Percentiles rank a stretch among this genome's conserved stretches.
Evolutionary conservation across 2,329 filamentous ascomycete genomes (phyloP).

Genomic region (Macrophomina pseudophaseolina): DNA sequence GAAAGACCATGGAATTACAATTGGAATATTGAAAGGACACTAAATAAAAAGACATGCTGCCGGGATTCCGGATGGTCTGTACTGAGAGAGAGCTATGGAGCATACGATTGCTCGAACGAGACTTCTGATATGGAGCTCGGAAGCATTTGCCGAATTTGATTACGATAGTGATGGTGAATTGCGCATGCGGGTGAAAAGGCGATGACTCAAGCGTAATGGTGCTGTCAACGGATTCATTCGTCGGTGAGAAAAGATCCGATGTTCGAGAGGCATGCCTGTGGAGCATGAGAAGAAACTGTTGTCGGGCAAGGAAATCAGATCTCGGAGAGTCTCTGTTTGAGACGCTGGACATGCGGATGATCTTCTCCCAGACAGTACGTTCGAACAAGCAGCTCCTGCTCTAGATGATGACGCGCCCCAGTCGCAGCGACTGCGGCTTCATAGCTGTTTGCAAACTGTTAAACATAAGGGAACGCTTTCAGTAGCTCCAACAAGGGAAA

Average conservation of each 20-base stretch:
- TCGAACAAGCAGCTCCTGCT: background rate
- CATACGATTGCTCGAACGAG: too few species aligned
- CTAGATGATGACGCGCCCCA: background rate
- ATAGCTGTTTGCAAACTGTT: background rate
- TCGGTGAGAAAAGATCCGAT: too few species aligned
- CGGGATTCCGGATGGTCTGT: background rate
- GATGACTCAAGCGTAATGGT: too few species aligned
- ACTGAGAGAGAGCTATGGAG: too few species aligned
- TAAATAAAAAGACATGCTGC: background rate
- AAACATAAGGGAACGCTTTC: background rate
- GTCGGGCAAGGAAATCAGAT: background rate
- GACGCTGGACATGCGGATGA: background rate
- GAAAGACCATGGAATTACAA: background rate
- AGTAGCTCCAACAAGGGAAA: background rate
- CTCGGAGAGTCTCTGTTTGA: background rate
- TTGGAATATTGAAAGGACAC: background rate
- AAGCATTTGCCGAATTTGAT: slow-evolving; percentile 29
- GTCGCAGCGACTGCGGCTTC: background rate
- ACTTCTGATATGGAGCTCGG: too few species aligned
- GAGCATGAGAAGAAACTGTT: too few species aligned
- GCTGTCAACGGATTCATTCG: background rate
- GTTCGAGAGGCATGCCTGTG: too few species aligned
- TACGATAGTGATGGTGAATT: background rate
- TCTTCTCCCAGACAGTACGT: slow-evolving; percentile 6
- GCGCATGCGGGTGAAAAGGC: too few species aligned